phyloP scores from a whole-genome alignment of 202 grass and related monocot genomes.

The Carex sylvatica region DNA sequence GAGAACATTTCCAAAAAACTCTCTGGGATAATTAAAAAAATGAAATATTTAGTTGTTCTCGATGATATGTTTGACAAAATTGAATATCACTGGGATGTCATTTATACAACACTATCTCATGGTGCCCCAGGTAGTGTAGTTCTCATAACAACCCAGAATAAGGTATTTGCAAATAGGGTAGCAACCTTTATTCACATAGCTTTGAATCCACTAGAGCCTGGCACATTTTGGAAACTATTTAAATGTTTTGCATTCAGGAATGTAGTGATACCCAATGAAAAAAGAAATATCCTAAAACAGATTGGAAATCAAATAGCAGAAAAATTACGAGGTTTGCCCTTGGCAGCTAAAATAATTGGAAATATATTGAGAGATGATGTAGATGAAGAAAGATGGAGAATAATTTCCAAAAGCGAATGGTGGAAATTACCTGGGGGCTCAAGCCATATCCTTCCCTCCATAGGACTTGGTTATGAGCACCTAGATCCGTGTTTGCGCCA shows the following conservation, averaged over 20 bases:
- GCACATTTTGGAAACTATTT: slow-evolving; percentile 36
- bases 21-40: neutral
- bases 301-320: slow-evolving; percentile 33
- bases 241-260: slow-evolving; percentile 19
- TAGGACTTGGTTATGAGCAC: slow-evolving; percentile 30
- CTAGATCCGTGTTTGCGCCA: slow-evolving; percentile 11
- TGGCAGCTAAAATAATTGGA: slow-evolving; percentile 36
- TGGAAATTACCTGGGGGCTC: slow-evolving; percentile 25
- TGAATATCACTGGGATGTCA: slow-evolving; percentile 29
- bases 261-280: neutral
- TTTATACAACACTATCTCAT: slow-evolving; percentile 13
- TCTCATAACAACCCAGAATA: slow-evolving; percentile 50
- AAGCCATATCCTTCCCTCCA: slow-evolving; percentile 21
- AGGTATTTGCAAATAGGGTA: neutral
- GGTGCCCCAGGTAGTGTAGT: slow-evolving; percentile 41
- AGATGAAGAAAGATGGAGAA: slow-evolving; percentile 26
- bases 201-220: slow-evolving; percentile 11
- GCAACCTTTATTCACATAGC: neutral
- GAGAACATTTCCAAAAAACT: neutral
- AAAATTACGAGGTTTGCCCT: slow-evolving; percentile 36
- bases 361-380: slow-evolving; percentile 9
- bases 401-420: slow-evolving; percentile 33
- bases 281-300: slow-evolving; percentile 8
- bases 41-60: slow-evolving; percentile 49
- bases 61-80: slow-evolving; percentile 29